phyloP scores from a whole-genome alignment of 2,329 filamentous ascomycete species.

The Teratosphaeria zuluensis region DNA sequence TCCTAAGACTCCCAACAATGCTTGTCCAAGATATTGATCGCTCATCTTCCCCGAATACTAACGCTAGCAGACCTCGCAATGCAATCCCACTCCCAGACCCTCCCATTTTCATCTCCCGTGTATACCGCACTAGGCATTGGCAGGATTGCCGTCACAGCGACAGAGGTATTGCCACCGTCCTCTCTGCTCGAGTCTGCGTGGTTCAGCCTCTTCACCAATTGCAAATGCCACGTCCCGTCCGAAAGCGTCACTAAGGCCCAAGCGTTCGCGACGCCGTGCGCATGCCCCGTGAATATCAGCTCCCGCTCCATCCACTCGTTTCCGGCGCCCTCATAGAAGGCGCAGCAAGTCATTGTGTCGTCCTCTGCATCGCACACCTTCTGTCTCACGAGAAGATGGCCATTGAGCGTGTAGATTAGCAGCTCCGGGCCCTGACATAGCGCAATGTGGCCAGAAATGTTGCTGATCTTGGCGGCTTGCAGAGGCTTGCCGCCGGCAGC shows the following conservation, averaged over 20 bases:
- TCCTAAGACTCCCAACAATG: neutral
- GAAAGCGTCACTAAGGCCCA: slow-evolving; percentile 48
- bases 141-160: slow-evolving; percentile 75
- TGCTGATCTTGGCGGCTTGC: slow-evolving; percentile 78
- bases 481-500: slow-evolving; percentile 46
- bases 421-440: slow-evolving; percentile 69
- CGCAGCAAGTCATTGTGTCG: slow-evolving; percentile 70
- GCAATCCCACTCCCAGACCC: slow-evolving; percentile 47
- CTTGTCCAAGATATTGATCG: neutral
- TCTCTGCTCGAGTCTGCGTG: slow-evolving; percentile 62
- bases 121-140: slow-evolving; percentile 78
- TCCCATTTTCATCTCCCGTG: slow-evolving; percentile 86
- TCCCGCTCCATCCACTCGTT: slow-evolving; percentile 88
- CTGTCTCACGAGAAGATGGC: slow-evolving; percentile 70
- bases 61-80: slow-evolving; percentile 8
- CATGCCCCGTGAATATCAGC: slow-evolving; percentile 82
- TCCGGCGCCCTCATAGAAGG: slow-evolving; percentile 83
- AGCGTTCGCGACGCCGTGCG: slow-evolving; percentile 70
- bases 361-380: slow-evolving; percentile 57
- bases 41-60: neutral
- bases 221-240: slow-evolving; percentile 62
- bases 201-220: slow-evolving; percentile 71
- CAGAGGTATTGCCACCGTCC: slow-evolving; percentile 45
- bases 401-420: slow-evolving; percentile 78
- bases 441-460: slow-evolving; percentile 81